phyloP scores from a whole-genome alignment of 805 yeast genomes.

The Monosporozyma aerobia region DNA sequence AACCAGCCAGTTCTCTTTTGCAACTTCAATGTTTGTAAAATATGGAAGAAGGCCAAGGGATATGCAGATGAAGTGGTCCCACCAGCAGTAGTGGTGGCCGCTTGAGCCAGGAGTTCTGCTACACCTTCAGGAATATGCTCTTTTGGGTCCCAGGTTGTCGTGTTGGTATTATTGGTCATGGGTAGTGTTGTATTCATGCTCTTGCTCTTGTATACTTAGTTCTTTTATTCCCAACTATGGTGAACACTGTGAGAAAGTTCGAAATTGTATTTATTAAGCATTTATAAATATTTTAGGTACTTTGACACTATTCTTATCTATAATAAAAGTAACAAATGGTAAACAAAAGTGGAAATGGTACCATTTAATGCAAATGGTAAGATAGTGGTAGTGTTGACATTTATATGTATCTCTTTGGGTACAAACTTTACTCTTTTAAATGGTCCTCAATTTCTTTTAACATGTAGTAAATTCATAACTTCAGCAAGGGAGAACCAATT shows the following conservation, averaged over 20 bases:
- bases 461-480: conserved; percentile 35
- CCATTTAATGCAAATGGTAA: background rate
- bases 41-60: conserved; percentile 46
- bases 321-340: background rate
- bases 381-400: background rate
- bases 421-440: conserved; percentile 70
- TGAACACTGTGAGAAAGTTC: background rate
- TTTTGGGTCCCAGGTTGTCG: conserved; percentile 36
- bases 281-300: background rate
- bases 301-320: background rate
- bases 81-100: background rate
- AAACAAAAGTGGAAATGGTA: background rate
- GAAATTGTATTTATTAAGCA: background rate
- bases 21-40: conserved; percentile 60
- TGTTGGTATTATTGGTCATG: background rate
- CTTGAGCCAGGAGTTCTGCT: conserved; percentile 13
- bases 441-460: conserved; percentile 29
- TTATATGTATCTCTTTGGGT: conserved; percentile 29
- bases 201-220: background rate
- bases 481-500: background rate
- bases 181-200: conserved; percentile 9
- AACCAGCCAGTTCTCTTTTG: conserved; percentile 94
- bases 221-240: background rate
- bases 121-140: conserved; percentile 36
- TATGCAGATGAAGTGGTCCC: conserved; percentile 20